These are phyloP conservation scores for Limnomonas spitsbergensis DNA, from an alignment of 139 green algal genomes.

Conservation along the genomic window DNA sequence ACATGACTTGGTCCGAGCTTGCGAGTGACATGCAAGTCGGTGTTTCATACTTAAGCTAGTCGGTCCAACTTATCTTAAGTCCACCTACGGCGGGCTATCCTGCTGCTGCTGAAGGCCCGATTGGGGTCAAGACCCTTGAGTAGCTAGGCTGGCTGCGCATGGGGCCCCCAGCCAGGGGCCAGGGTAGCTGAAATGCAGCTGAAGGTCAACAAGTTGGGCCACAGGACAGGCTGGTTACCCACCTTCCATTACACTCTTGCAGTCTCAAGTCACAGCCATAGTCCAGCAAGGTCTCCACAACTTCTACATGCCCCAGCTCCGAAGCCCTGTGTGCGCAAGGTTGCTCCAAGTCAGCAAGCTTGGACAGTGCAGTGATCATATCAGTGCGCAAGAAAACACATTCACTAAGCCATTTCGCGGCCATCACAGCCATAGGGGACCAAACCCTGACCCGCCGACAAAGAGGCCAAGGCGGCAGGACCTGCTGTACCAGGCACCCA, in stretches of 20 bases:
- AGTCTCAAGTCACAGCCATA: constrained; percentile 34
- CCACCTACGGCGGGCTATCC: no score
- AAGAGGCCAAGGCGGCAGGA: no score
- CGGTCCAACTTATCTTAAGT: no score
- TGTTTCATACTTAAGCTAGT: no score
- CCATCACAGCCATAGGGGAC: neutral
- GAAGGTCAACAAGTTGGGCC: neutral
- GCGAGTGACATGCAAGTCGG: no score
- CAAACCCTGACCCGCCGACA: no score
- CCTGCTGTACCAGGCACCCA: no score
- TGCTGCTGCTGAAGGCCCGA: neutral
- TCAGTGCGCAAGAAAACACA: neutral
- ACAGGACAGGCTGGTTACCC: neutral
- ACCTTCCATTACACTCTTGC: constrained; percentile 50
- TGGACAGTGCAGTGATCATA: neutral
- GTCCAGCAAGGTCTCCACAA: constrained; percentile 46
- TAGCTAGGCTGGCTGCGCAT: neutral
- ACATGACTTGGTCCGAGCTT: no score
- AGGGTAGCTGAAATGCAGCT: neutral
- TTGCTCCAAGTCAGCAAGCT: neutral
- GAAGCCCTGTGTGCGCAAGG: constrained; percentile 25
- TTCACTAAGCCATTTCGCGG: neutral
- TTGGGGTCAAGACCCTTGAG: neutral
- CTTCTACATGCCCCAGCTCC: constrained; percentile 39
- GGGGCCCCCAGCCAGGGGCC: neutral